Evolutionary conservation across 768 basidiomycete species (phyloP).

Genomic region (Xerocomellus intermedius): DNA sequence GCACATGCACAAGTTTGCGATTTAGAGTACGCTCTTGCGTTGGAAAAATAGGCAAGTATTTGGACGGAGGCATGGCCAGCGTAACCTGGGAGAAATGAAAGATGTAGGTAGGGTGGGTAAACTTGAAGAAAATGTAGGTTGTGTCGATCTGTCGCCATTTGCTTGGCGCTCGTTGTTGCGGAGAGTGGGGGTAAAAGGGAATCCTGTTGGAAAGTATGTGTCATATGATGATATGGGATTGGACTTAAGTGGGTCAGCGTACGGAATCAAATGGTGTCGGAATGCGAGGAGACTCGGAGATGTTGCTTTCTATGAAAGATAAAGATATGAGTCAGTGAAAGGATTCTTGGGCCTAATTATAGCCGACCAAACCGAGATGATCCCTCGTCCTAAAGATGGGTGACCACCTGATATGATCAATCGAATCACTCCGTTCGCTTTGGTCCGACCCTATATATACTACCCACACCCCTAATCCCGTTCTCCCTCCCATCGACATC

Average conservation of each 20-base stretch:
- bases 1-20: too few species aligned
- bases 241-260: neutral
- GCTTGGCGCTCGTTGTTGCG: neutral
- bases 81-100: neutral
- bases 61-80: neutral
- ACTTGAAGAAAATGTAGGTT: too few species aligned
- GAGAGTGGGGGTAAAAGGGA: too few species aligned
- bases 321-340: too few species aligned
- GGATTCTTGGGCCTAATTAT: too few species aligned
- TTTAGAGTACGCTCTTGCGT: neutral
- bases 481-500: neutral
- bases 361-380: neutral
- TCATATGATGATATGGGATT: neutral
- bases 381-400: too few species aligned
- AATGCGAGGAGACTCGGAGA: too few species aligned
- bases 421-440: neutral
- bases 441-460: slow-evolving; percentile 21
- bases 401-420: too few species aligned
- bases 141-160: neutral
- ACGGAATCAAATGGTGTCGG: neutral
- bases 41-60: neutral
- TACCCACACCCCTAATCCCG: neutral
- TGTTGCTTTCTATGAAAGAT: too few species aligned
- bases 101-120: too few species aligned
- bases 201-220: too few species aligned